Conservation (phyloP, 179 eudicot species). For the Vitellaria paradoxa region DNA sequence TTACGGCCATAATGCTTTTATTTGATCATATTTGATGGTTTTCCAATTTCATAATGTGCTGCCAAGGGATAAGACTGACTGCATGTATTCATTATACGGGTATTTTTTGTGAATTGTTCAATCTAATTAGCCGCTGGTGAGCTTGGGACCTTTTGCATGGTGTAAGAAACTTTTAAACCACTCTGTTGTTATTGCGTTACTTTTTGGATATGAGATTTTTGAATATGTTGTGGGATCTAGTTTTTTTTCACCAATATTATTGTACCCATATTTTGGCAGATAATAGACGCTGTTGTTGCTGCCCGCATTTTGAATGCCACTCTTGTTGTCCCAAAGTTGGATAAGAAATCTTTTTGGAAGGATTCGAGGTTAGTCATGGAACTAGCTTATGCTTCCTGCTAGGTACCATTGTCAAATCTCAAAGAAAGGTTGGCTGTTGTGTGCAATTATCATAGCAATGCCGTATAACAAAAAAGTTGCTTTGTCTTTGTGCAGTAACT, state of each 20-base stretch:
- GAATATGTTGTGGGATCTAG: not conserved
- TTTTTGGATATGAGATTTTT: conserved; percentile 2
- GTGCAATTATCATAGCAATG: conserved; percentile 6
- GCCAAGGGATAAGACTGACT: not conserved
- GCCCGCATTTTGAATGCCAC: conserved; percentile 95
- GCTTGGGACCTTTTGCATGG: not conserved
- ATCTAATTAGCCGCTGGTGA: not conserved
- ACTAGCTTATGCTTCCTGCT: conserved; percentile 3
- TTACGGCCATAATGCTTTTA: not conserved
- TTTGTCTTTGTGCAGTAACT: conserved; percentile 62
- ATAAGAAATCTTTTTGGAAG: conserved; percentile 92
- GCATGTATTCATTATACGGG: not conserved
- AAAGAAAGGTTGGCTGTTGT: not conserved
- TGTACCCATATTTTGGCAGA: conserved; percentile 39
- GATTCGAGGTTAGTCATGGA: conserved; percentile 69
- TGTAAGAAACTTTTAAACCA: not conserved
- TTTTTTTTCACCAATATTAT: not conserved
- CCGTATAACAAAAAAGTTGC: not conserved
- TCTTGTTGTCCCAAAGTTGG: conserved; percentile 89
- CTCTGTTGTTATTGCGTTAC: not conserved
- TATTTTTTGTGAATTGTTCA: not conserved
- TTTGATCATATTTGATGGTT: not conserved
- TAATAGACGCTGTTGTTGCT: conserved; percentile 96
- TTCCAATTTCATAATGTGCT: not conserved
- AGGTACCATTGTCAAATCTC: not conserved